Evolutionary conservation across 176 grass and related monocot species (phyloP).

Genomic region (Cocos nucifera): DNA sequence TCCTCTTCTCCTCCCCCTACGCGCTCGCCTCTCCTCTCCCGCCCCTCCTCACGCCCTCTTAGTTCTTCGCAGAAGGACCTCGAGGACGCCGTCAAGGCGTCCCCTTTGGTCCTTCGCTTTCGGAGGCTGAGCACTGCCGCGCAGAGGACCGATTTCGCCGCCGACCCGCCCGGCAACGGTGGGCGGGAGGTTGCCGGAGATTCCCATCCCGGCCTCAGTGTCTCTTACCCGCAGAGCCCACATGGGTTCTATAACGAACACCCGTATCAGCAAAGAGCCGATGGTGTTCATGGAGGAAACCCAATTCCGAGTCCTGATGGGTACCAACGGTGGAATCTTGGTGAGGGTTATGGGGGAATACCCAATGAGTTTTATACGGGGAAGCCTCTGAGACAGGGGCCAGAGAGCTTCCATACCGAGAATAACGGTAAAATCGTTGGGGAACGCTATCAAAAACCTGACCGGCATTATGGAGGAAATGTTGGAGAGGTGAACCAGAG

Average conservation of each 20-base stretch:
- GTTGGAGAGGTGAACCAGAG: not conserved
- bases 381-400: too few relatives aligned
- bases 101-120: not conserved
- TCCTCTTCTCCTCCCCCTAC: not conserved
- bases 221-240: not conserved
- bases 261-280: not conserved
- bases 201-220: not conserved
- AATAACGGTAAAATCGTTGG: not conserved
- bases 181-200: not conserved
- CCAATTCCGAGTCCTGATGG: not conserved
- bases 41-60: too few relatives aligned
- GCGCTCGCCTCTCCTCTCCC: not conserved
- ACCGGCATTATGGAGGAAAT: not conserved
- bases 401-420: too few relatives aligned
- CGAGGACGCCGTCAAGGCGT: not conserved
- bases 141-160: conserved; percentile 1
- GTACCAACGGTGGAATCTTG: not conserved
- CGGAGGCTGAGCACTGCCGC: conserved; percentile 1
- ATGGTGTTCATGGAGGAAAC: not conserved
- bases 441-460: not conserved
- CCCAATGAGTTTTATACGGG: too few relatives aligned
- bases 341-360: not conserved
- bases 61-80: too few relatives aligned
- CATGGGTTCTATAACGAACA: not conserved
- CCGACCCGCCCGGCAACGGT: not conserved